Evolutionary conservation across 179 eudicot species (phyloP), one percentile per base, ranked within the genome.

Genomic region (Amaranthus tricolor): DNA sequence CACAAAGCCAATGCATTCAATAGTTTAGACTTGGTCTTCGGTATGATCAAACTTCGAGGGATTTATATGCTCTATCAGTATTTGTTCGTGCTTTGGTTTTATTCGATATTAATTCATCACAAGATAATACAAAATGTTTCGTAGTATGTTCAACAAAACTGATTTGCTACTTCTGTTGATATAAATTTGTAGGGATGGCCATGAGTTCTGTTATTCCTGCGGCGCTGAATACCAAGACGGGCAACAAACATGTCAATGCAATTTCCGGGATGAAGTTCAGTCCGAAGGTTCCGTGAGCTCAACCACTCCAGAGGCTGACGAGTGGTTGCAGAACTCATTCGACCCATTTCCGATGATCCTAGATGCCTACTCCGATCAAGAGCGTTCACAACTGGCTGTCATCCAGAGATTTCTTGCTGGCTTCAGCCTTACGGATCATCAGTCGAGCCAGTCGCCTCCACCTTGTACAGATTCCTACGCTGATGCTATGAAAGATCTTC

Each of bases 331-430:
- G 92, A 91, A 90, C 66, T 82, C 97, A 15, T 90, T 84, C 52
- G 90, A 84, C 45, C 83, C 89, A 12, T 74, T 86, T 52, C 89
- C 97, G 15, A 85, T 77, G 82, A 81, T 80, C 63, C 82, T 84
- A 89, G 97, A 92, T 72, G 88, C 96, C 9, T 92, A 89, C 76
- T 84, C 97, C 0, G 96, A 92, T 40, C 88, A 92, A 80, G 97
- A 92, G 83, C 84, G 97, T 77, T 92, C 96, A 9, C 97, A 92
- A 75, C 83, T 92, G 72, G 94, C 92, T 19, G 84, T 92, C 56
- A 92, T 92, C 73, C 94, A 90, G 75, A 85, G 94, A 79, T 92
- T 90, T 77, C 89, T 92, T 45, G 85, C 89, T 0, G 96, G 96
- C 63, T 90, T 92, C 74, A 82, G 89, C 57, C 67, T 90, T 31